A percentile compares a stretch with the other conserved stretches of the same genome.
Evolutionary conservation across 495 filamentous ascomycete genomes (phyloP).

Genomic region (Neurospora sp.): DNA sequence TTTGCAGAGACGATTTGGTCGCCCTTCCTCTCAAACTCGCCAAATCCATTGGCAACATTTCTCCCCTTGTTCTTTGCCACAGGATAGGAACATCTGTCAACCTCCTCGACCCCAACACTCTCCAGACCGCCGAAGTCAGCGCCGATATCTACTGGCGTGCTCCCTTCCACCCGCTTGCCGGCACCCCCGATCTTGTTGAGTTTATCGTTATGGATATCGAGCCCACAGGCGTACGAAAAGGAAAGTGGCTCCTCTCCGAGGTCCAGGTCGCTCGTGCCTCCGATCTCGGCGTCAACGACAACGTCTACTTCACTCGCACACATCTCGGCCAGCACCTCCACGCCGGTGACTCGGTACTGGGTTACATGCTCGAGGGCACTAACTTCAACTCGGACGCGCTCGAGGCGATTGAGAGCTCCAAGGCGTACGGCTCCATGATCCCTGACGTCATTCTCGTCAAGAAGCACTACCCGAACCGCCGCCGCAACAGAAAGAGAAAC

Average conservation of each 20-base stretch:
- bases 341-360: slow-evolving; percentile 83
- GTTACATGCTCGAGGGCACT: slow-evolving; percentile 77
- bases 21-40: slow-evolving; percentile 86
- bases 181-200: slow-evolving; percentile 76
- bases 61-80: slow-evolving; percentile 56
- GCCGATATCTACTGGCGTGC: slow-evolving; percentile 76
- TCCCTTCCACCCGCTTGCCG: slow-evolving; percentile 75
- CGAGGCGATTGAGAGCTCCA: slow-evolving; percentile 65
- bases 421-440: slow-evolving; percentile 60
- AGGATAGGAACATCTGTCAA: slow-evolving; percentile 85
- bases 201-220: slow-evolving; percentile 96
- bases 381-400: slow-evolving; percentile 85
- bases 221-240: slow-evolving; percentile 59
- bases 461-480: slow-evolving; percentile 84
- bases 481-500: slow-evolving; percentile 69
- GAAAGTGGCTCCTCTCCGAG: slow-evolving; percentile 76
- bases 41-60: slow-evolving; percentile 74
- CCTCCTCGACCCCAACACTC: slow-evolving; percentile 79
- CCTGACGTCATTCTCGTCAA: slow-evolving; percentile 93
- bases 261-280: slow-evolving; percentile 77
- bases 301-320: slow-evolving; percentile 75
- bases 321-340: slow-evolving; percentile 84
- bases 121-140: slow-evolving; percentile 80
- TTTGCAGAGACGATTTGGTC: slow-evolving; percentile 95
- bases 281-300: slow-evolving; percentile 82